phyloP scores from a whole-genome alignment of 306 rosid species.

The Sicyos baderoa region DNA sequence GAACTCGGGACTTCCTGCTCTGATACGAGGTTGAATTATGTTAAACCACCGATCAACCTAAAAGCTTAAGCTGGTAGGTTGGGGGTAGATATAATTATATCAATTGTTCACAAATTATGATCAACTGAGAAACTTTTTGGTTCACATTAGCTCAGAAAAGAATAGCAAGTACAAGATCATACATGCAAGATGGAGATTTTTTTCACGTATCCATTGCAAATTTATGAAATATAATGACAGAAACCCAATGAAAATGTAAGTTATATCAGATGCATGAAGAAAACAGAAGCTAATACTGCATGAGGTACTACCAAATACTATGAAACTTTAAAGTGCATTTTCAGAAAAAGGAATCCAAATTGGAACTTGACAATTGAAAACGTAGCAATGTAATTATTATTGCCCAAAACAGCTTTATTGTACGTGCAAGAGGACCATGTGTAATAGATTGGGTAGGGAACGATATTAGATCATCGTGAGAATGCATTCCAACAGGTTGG shows the following conservation, averaged over 20 bases:
- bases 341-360: neutral
- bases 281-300: neutral
- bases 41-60: no score
- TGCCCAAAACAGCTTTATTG: neutral
- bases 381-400: neutral
- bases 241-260: neutral
- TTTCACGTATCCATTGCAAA: neutral
- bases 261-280: neutral
- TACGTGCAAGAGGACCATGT: neutral
- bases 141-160: neutral
- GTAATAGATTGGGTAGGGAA: neutral
- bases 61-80: no score
- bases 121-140: neutral
- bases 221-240: neutral
- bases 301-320: neutral
- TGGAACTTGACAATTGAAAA: neutral
- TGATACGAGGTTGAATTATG: no score
- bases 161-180: neutral
- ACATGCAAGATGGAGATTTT: neutral
- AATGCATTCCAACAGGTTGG: neutral
- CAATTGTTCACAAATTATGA: neutral
- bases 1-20: no score
- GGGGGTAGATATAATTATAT: no score
- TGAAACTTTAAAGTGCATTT: slow-evolving; percentile 4
- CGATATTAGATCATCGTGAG: neutral